Base-by-base conservation (phyloP, 2,329 filamentous ascomycete genomes). In the Fusarium tuaranense region DNA sequence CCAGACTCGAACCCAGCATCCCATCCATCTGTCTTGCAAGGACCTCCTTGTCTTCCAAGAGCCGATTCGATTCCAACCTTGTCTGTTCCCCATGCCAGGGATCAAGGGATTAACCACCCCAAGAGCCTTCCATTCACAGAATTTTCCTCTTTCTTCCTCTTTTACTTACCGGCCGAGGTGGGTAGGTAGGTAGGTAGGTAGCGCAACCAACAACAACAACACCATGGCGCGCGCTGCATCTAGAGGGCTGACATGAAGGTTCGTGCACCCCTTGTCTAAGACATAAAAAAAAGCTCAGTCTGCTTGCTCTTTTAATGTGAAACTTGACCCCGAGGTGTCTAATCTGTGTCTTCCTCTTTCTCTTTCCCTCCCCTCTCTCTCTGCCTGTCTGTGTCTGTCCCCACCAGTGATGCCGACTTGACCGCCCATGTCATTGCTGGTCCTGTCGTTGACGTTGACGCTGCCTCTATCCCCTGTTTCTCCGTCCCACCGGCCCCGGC, bases 21-120 rank as follows among this genome's bases (percentile, higher is more conserved):
- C 22, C 44, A 27, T 51, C 44, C 44, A 48, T 51, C 25, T 30
- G 18, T 53, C 27, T 53, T 53, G 27, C 60, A 63, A 51, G 44
- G 60, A 27, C 60, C 27, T 63, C 60, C 48, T 30, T 59, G 48
- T 53, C 48, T 53, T 53, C 16, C 18, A 57, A 63, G 39, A 60
- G 51, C 64, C 64, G 51, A 67, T 63, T 63, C 48, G 34, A 51
- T 41, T 48, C 44, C 25, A 27, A 51, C 48, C 48, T 18, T 53
- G 46, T 34, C 53, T 55, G 30, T 27, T 53, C 48, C 48, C 48
- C 36, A 20, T 44, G 34, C 25, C 57, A 70, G 69, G 64, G 72
- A 75, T 75, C 72, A 75, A 64, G 44, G 44, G 48, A 55, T 62
- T n/a, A 18, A 27, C 18, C 20, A 53, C 9, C n/a, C 53, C 20